Evolutionary conservation across 495 filamentous ascomycete genomes (phyloP).

Genomic region (Collariella sp.): DNA sequence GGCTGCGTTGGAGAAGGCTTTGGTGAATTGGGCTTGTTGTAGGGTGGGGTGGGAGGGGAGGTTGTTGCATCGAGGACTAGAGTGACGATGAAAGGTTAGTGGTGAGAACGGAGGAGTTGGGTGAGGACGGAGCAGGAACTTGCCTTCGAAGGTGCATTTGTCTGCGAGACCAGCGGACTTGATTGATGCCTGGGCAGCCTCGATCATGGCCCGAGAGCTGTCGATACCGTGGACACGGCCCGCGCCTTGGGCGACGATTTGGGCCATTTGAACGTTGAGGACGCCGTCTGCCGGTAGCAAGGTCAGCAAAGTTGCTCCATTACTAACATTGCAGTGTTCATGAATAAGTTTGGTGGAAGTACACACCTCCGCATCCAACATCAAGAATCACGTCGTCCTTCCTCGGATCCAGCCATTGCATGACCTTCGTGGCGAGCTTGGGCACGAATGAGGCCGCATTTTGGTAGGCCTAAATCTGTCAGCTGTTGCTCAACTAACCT

Average conservation of each 20-base stretch:
- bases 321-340: too few relatives aligned
- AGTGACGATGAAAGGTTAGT: background rate
- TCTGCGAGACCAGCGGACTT: slow-evolving; percentile 10
- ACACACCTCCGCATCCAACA: slow-evolving; percentile 60
- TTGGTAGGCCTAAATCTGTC: slow-evolving; percentile 48
- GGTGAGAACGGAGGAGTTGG: background rate
- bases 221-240: slow-evolving; percentile 55
- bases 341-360: background rate
- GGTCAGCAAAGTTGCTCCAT: background rate
- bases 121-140: background rate
- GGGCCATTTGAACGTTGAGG: slow-evolving; percentile 49
- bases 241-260: slow-evolving; percentile 31
- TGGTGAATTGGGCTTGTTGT: slow-evolving; percentile 38
- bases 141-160: slow-evolving; percentile 40
- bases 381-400: slow-evolving; percentile 58
- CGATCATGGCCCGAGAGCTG: slow-evolving; percentile 57
- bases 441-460: slow-evolving; percentile 65
- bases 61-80: slow-evolving; percentile 32
- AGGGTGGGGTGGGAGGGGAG: slow-evolving; percentile 19
- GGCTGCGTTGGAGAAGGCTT: slow-evolving; percentile 71
- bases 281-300: slow-evolving; percentile 45
- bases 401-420: slow-evolving; percentile 54
- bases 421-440: slow-evolving; percentile 54
- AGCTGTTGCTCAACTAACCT: background rate
- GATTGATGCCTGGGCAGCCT: slow-evolving; percentile 34